phyloP scores from a whole-genome alignment of 371 early-diverging fungal species.

The Basidiobolus meristosporus region DNA sequence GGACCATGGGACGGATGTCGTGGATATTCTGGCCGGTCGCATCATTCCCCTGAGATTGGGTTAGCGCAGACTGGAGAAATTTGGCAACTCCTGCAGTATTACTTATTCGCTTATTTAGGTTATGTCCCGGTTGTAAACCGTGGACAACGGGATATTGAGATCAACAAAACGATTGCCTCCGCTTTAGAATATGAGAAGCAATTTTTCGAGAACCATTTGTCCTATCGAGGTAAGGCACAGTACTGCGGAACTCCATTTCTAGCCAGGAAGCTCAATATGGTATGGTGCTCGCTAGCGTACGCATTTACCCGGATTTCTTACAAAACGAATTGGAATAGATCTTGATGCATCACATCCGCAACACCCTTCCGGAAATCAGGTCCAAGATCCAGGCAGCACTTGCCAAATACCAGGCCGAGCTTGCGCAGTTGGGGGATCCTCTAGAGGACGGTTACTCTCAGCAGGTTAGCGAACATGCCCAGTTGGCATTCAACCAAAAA shows the following conservation, averaged over 20 bases:
- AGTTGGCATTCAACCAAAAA: conserved; percentile 28
- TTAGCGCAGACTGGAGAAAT: conserved; percentile 4
- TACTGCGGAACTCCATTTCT: conserved; percentile 98
- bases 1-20: conserved; percentile 98
- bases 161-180: conserved; percentile 64
- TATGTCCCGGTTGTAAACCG: conserved; percentile 86
- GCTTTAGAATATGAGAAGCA: conserved; percentile 77
- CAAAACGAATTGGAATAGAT: conserved; percentile 31
- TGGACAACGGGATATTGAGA: conserved; percentile 89
- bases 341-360: conserved; percentile 93
- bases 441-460: conserved; percentile 52
- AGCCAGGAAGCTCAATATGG: conserved; percentile 85
- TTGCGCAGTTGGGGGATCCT: conserved; percentile 78
- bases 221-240: conserved; percentile 87
- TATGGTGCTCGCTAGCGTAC: too few species aligned
- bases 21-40: conserved; percentile 93
- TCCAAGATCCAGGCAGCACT: conserved; percentile 75
- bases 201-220: conserved; percentile 86
- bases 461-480: conserved; percentile 35
- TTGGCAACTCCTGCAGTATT: background rate
- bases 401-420: conserved; percentile 67
- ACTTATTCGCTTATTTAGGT: too few species aligned
- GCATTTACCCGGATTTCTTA: background rate
- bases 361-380: conserved; percentile 93
- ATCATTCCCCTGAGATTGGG: conserved; percentile 90